These are phyloP conservation scores for Cylindrotheca fusiformis DNA, from an alignment of 108 stramenopile genomes.

Conservation along the genomic window DNA sequence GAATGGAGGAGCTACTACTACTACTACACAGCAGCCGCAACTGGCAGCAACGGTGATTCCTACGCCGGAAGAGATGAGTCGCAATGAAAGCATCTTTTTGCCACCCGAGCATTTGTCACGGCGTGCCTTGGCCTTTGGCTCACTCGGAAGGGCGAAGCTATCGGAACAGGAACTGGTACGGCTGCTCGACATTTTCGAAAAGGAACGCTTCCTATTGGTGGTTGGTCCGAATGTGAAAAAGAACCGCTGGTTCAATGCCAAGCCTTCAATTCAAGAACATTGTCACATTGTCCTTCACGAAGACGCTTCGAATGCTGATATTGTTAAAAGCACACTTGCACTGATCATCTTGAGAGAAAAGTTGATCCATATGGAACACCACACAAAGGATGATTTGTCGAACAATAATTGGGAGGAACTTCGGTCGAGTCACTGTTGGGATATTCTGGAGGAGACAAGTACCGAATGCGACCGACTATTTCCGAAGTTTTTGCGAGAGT, in stretches of 20 bases:
- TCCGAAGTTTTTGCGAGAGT: conserved; percentile 50
- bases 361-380: conserved; percentile 26
- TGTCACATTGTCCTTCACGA: conserved; percentile 84
- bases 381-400: conserved; percentile 6
- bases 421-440: conserved; percentile 59
- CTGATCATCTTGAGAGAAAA: conserved; percentile 54
- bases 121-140: conserved; percentile 71
- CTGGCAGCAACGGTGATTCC: conserved; percentile 23
- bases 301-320: conserved; percentile 73
- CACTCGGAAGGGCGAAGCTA: conserved; percentile 61
- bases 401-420: conserved; percentile 14
- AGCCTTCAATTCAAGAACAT: conserved; percentile 44
- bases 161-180: conserved; percentile 56
- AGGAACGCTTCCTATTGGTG: conserved; percentile 66
- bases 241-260: conserved; percentile 4
- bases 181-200: conserved; percentile 56
- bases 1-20: conserved; percentile 2
- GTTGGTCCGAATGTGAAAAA: conserved; percentile 76
- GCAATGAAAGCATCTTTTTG: conserved; percentile 68
- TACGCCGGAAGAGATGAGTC: conserved; percentile 55
- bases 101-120: conserved; percentile 68
- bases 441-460: conserved; percentile 45
- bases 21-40: conserved; percentile 10
- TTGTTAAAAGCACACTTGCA: conserved; percentile 73
- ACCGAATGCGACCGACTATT: conserved; percentile 49